These are phyloP conservation scores for Starmerella stigmatis DNA, from an alignment of 805 yeast genomes.

Conservation along the genomic window DNA sequence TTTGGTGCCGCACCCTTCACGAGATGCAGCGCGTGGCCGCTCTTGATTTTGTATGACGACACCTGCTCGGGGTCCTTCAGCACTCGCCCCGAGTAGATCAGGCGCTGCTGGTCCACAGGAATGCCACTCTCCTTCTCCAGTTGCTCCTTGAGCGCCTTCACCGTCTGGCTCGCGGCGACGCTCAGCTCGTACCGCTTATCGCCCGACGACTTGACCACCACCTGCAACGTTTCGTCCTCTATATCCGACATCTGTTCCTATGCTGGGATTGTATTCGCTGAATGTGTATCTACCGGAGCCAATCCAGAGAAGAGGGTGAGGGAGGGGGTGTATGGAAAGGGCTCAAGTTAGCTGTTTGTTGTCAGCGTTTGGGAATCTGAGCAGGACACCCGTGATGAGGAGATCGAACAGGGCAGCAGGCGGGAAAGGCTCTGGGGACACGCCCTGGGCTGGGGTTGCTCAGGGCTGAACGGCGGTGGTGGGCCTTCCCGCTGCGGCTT, in stretches of 20 bases:
- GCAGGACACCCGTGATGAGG: too few relatives aligned
- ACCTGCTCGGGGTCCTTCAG: slow-evolving; percentile 73
- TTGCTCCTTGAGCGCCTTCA: slow-evolving; percentile 56
- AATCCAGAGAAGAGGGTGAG: background rate
- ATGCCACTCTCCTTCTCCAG: slow-evolving; percentile 53
- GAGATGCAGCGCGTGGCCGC: slow-evolving; percentile 79
- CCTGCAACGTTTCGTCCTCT: slow-evolving; percentile 11
- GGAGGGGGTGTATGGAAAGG: too few relatives aligned
- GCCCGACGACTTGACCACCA: slow-evolving; percentile 38
- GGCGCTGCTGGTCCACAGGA: slow-evolving; percentile 70
- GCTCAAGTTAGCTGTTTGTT: too few relatives aligned
- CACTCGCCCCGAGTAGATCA: slow-evolving; percentile 89
- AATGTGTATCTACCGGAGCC: background rate
- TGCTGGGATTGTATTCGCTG: too few relatives aligned
- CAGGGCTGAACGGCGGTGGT: too few relatives aligned
- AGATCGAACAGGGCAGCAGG: too few relatives aligned
- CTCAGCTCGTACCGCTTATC: slow-evolving; percentile 67
- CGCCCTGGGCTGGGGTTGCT: background rate
- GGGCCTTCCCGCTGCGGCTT: too few relatives aligned
- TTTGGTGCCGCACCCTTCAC: slow-evolving; percentile 49
- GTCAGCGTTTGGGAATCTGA: background rate
- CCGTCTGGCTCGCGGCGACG: slow-evolving; percentile 44
- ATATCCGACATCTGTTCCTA: slow-evolving; percentile 13
- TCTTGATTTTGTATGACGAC: slow-evolving; percentile 65
- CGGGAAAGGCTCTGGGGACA: background rate